Evolutionary conservation across 768 basidiomycete species (phyloP).

Genomic region (Lactarius quietus): DNA sequence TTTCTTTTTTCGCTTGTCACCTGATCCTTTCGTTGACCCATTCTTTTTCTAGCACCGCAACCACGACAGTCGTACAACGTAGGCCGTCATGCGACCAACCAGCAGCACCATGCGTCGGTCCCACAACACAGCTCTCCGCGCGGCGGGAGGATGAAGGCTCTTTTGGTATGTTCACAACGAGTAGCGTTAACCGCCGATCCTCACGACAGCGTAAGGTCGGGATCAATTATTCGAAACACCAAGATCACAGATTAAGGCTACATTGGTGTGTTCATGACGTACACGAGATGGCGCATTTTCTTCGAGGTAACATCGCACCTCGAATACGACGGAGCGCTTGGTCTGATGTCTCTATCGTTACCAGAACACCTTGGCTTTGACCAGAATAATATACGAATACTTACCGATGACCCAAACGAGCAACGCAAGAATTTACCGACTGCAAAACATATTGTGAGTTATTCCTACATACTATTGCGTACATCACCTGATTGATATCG

Average conservation of each 20-base stretch:
- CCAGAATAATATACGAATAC: background rate
- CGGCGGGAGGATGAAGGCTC: background rate
- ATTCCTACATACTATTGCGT: background rate
- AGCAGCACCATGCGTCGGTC: background rate
- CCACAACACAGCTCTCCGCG: background rate
- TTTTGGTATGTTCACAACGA: background rate
- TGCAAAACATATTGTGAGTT: conserved; percentile 5
- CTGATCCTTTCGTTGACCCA: background rate
- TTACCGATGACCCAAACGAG: background rate
- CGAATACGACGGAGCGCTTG: background rate
- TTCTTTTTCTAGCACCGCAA: background rate
- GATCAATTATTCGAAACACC: background rate
- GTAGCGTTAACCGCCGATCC: background rate
- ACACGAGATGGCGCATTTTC: background rate
- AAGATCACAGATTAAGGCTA: background rate
- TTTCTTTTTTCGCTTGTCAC: background rate
- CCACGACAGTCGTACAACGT: background rate
- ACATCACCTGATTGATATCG: background rate
- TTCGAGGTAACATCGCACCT: background rate
- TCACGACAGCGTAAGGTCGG: conserved; percentile 1
- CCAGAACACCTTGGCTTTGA: background rate
- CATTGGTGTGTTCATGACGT: background rate
- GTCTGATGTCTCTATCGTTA: background rate
- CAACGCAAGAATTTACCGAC: background rate
- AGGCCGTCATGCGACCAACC: background rate